phyloP scores from a whole-genome alignment of 345 rosid species.

The Salix udensis region DNA sequence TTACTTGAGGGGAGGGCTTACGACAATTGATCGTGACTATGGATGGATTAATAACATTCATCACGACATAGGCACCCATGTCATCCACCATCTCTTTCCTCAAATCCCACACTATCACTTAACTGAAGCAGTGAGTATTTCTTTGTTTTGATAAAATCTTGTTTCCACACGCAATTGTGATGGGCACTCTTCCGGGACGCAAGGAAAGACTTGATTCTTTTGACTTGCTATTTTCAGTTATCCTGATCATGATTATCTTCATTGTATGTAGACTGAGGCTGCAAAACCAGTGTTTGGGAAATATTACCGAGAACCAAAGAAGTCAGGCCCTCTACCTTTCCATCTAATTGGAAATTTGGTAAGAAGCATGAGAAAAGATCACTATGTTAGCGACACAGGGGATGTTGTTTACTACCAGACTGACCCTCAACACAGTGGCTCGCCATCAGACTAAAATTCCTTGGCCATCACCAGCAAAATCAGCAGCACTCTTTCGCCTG shows the following conservation, averaged over 20 bases:
- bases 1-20: conserved; percentile 79
- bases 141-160: too few species aligned
- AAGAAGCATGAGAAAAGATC: conserved; percentile 56
- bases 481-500: not conserved
- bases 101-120: conserved; percentile 86
- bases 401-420: conserved; percentile 70
- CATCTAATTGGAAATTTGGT: conserved; percentile 55
- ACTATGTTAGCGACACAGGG: conserved; percentile 69
- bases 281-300: conserved; percentile 69
- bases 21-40: conserved; percentile 77
- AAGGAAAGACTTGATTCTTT: not conserved
- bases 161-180: not conserved
- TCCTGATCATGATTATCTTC: not conserved
- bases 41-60: conserved; percentile 70
- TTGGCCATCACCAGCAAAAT: not conserved
- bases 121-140: conserved; percentile 62
- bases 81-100: conserved; percentile 86
- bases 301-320: conserved; percentile 73
- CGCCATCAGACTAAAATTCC: not conserved
- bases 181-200: not conserved
- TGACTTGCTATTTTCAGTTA: not conserved
- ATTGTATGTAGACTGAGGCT: conserved; percentile 48
- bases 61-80: conserved; percentile 89
- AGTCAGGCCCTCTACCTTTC: conserved; percentile 57
- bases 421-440: conserved; percentile 36